Percentiles rank a stretch among this genome's conserved stretches.
These are phyloP conservation scores for Crithidia acanthocephali DNA, from an alignment of 208 protist genomes.

Conservation along the genomic window DNA sequence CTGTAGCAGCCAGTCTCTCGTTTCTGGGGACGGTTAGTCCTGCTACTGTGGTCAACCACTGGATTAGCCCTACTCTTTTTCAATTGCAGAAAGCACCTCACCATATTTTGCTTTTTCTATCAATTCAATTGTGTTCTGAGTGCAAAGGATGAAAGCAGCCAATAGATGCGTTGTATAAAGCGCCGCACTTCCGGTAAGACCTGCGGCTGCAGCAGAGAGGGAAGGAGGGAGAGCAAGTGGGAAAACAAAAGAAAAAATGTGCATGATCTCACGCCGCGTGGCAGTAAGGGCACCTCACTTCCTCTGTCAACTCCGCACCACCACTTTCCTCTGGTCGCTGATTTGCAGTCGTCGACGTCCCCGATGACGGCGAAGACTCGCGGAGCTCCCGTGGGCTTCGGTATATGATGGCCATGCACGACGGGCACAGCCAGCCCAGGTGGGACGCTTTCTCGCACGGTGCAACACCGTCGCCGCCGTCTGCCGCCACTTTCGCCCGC, in stretches of 20 bases:
- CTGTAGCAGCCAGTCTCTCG: too few relatives aligned
- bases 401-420: conserved; percentile 66
- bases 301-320: neutral
- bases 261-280: neutral
- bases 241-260: neutral
- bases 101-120: too few relatives aligned
- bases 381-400: conserved; percentile 34
- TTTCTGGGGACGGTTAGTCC: too few relatives aligned
- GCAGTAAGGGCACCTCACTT: conserved; percentile 43
- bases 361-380: neutral
- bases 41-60: too few relatives aligned
- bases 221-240: neutral
- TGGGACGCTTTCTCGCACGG: conserved; percentile 26
- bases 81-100: too few relatives aligned
- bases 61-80: too few relatives aligned
- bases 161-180: too few relatives aligned
- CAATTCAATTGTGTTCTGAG: too few relatives aligned
- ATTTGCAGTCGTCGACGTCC: conserved; percentile 3
- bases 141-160: too few relatives aligned
- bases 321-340: conserved; percentile 5
- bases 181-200: neutral
- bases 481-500: neutral
- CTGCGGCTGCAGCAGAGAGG: neutral
- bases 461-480: neutral
- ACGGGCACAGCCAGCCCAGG: conserved; percentile 75